Evolutionary conservation across 2,329 filamentous ascomycete species (phyloP), one percentile per base, ranked within the genome.

Genomic region (Claviceps monticola): DNA sequence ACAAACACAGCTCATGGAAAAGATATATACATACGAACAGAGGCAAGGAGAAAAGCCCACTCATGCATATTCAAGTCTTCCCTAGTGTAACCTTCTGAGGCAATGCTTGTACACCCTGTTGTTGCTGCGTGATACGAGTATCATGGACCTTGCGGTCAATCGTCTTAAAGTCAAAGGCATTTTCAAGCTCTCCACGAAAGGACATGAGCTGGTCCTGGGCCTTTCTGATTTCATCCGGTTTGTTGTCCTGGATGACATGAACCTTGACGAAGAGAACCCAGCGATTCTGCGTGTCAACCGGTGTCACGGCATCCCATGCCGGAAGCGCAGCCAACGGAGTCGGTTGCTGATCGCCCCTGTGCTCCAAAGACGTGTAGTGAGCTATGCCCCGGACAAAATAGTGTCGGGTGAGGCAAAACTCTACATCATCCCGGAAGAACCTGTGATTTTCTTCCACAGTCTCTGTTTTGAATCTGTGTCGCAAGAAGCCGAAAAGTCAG

Each of bases 211-310:
- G 69, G n/a, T 76, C 74, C 42, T 74, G 71, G 0, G 70, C 78
- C 56, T 78, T 74, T 45, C 74, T 69, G 34, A 82, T 70, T 59
- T 78, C 76, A 39, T 79, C 76, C 0, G 78, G 78, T 49, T 76
- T 74, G 56, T 71, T 76, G 50, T 80, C 77, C 53, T 81, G 76
- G 7, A 72, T 56, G 2, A 81, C 76, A 49, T 77, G 70, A 2
- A 71, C 64, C 53, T 72, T 78, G 53, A 80, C 73, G 38, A 71
- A 71, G 34, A 83, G 66, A 49, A 79, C 70, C 79, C 79, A 83
- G 38, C 70, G 66, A 49, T 68, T 66, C 49, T 72, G 69, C 41
- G 68, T 62, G 57, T 79, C 76, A 16, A 78, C 65, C 0, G 71
- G 72, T 2, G 70, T 64, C 7, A 80, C 64, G 0, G 66, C 62